Evolutionary conservation across 2,329 filamentous ascomycete genomes (phyloP), one percentile per base, ranked within the genome.

Genomic region (Talaromyces marneffei): DNA sequence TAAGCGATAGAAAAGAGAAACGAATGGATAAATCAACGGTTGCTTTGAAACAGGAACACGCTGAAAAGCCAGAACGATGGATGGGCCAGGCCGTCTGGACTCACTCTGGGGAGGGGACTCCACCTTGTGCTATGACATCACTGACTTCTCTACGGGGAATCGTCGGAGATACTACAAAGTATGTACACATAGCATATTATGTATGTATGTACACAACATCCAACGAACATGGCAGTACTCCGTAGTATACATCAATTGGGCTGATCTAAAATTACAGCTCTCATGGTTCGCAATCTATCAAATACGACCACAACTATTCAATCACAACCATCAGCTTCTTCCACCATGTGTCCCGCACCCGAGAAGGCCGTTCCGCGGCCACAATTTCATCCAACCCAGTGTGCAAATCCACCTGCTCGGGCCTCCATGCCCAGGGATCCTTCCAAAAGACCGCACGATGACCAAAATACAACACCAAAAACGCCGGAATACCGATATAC

Each of bases 401-500:
- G 2, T 77, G 69, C 67, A 86, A 65, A 73, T 86, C 84, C 14
- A 86, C 78, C 44, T 82, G 76, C 50, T 73, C 69, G 0, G 79
- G 72, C n/a, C 70, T 65, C 68, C 79, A 78, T 20, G 76, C 75
- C 84, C 83, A 86, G 6, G 76, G 77, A 62, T 85, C 83, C 0
- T 66, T 68, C 72, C 75, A 74, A 54, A 72, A 72, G 63, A 74
- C 75, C 42, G 80, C 72, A n/a, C 78, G 74, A 67, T 86, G 84
- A 5, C 76, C 77, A 16, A 81, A 71, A 67, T 84, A 87, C 54
- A 87, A 66, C 2, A 74, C 61, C 12, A 83, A 66, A 68, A 88
- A 88, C 18, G 86, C 80, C 0, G 85, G 84, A 54, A 88, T 83
- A 8, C 85, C 85, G n/a, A 87, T 80, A 66, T 89, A 89, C 0